These are phyloP conservation scores for Albugo laibachii DNA, from an alignment of 352 stramenopile genomes.

Conservation along the genomic window DNA sequence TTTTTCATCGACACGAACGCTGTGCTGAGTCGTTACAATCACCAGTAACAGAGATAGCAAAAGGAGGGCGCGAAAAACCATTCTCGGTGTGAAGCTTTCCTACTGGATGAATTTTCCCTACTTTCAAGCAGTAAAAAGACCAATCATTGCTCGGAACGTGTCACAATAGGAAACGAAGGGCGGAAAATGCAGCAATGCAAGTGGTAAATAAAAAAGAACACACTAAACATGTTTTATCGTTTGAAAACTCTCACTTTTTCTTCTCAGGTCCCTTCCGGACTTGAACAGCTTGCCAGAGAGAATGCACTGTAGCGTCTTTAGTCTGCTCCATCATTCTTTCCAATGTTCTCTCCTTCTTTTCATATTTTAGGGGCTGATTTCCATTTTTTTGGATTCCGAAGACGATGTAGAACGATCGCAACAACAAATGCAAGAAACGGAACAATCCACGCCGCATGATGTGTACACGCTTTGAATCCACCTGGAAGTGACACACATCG, in stretches of 20 bases:
- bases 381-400: conserved; percentile 48
- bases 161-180: too few relatives aligned
- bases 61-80: too few relatives aligned
- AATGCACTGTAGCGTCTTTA: conserved; percentile 6
- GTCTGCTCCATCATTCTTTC: conserved; percentile 19
- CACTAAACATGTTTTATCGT: conserved; percentile 6
- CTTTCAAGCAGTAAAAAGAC: too few relatives aligned
- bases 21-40: too few relatives aligned
- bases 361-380: conserved; percentile 29
- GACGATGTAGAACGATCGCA: conserved; percentile 19
- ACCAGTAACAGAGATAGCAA: too few relatives aligned
- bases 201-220: neutral
- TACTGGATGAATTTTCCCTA: too few relatives aligned
- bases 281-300: neutral
- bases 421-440: conserved; percentile 17
- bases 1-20: too few relatives aligned
- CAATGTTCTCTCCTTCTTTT: conserved; percentile 21
- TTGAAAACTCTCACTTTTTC: conserved; percentile 2
- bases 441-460: conserved; percentile 21
- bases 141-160: too few relatives aligned
- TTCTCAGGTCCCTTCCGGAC: neutral
- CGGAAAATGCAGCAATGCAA: too few relatives aligned
- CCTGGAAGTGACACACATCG: conserved; percentile 16
- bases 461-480: conserved; percentile 15
- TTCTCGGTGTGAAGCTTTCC: too few relatives aligned